Conservation (phyloP, 345 rosid species). For the Litchi chinensis region DNA sequence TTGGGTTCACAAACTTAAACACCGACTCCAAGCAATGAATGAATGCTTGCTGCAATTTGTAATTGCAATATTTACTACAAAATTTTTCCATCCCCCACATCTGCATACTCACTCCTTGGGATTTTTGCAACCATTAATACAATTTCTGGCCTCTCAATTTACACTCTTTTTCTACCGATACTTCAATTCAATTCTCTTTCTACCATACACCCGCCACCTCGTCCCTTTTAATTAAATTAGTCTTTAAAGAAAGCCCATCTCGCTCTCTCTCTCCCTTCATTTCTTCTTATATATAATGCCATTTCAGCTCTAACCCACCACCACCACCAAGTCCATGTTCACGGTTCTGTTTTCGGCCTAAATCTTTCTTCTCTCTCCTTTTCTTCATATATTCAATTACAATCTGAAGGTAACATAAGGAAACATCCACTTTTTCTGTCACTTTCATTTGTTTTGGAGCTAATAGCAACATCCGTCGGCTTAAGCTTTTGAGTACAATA, state of each 20-base stretch:
- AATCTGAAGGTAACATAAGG: background rate
- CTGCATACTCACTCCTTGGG: conserved; percentile 36
- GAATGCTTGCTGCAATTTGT: conserved; percentile 38
- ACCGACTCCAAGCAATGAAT: conserved; percentile 56
- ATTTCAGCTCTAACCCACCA: conserved; percentile 33
- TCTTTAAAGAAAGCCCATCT: conserved; percentile 64
- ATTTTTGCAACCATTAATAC: conserved; percentile 49
- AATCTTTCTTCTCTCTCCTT: conserved; percentile 6
- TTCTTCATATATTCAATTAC: conserved; percentile 2
- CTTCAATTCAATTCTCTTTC: conserved; percentile 52
- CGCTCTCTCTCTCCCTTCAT: conserved; percentile 26
- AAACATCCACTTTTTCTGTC: background rate
- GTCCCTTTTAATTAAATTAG: conserved; percentile 62
- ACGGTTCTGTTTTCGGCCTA: conserved; percentile 12
- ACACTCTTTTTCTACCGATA: conserved; percentile 52
- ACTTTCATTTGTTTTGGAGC: background rate
- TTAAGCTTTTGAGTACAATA: background rate
- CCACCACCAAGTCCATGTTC: conserved; percentile 7
- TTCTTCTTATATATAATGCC: conserved; percentile 56
- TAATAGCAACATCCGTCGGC: background rate
- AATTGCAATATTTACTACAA: conserved; percentile 47
- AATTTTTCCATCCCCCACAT: conserved; percentile 15
- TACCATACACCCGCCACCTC: conserved; percentile 51
- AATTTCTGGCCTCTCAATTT: conserved; percentile 60
- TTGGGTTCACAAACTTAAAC: conserved; percentile 30